Conservation (phyloP, 805 yeast species). For the Hanseniaspora clermontiae region DNA sequence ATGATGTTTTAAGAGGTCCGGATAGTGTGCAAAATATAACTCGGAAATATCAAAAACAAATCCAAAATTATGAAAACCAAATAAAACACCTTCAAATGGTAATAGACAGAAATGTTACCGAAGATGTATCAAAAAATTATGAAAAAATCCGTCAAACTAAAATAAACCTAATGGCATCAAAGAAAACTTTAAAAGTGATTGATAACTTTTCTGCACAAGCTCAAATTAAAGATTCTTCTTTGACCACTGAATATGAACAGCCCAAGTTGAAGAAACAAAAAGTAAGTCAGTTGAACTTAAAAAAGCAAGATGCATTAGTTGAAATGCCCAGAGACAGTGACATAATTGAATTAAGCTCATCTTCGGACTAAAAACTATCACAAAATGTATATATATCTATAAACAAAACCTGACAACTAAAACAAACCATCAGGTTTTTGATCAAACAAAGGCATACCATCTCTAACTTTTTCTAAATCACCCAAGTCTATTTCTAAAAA, state of each 20-base stretch:
- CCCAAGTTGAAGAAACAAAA: background rate
- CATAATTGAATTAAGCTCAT: background rate
- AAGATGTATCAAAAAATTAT: background rate
- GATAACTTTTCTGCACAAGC: too few relatives aligned
- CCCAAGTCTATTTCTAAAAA: slow-evolving; percentile 56
- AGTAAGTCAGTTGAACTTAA: background rate
- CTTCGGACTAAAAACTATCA: background rate
- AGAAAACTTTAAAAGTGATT: too few relatives aligned
- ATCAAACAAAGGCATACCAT: slow-evolving; percentile 62
- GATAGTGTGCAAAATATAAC: background rate
- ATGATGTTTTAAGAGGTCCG: slow-evolving; percentile 8
- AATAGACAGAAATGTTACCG: background rate
- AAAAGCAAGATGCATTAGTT: background rate
- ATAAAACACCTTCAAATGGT: background rate
- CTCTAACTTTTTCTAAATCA: slow-evolving; percentile 38
- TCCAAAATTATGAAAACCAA: background rate
- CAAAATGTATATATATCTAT: background rate
- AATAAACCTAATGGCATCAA: background rate
- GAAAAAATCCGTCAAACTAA: background rate
- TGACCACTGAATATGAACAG: too few relatives aligned
- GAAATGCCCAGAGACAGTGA: background rate
- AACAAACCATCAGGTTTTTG: slow-evolving; percentile 59
- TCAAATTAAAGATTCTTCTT: too few relatives aligned
- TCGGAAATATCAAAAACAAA: background rate
- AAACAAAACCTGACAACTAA: slow-evolving; percentile 22